phyloP scores from a whole-genome alignment of 2,329 filamentous ascomycete genomes.

The Epichloe baconii region DNA sequence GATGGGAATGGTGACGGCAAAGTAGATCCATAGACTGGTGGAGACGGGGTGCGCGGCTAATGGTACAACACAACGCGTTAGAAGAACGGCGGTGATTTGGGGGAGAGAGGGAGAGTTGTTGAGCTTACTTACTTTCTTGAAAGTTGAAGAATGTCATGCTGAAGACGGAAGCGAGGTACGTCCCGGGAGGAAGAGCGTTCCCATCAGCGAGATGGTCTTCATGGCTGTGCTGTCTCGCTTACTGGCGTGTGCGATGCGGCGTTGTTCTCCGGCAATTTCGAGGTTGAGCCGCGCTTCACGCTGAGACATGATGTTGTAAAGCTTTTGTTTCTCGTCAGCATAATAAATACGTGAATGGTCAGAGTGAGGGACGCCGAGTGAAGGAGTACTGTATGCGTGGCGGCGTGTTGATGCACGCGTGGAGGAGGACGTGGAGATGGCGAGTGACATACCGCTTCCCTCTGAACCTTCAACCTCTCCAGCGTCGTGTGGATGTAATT shows the following conservation, averaged over 20 bases:
- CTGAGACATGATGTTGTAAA: conserved; percentile 55
- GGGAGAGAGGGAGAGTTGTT: neutral
- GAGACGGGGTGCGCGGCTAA: conserved; percentile 30
- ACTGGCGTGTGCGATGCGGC: conserved; percentile 44
- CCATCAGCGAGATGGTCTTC: conserved; percentile 52
- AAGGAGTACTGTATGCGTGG: neutral
- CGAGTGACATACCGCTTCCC: conserved; percentile 37
- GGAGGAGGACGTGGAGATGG: neutral
- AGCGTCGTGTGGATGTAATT: conserved; percentile 51
- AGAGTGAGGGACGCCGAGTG: neutral
- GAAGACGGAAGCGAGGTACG: conserved; percentile 49
- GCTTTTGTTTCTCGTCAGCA: conserved; percentile 20
- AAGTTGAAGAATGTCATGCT: conserved; percentile 58
- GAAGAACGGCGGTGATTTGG: neutral
- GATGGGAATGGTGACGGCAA: conserved; percentile 45
- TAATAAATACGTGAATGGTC: neutral
- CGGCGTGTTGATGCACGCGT: too few relatives aligned
- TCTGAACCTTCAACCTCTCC: conserved; percentile 46
- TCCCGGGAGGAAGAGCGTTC: conserved; percentile 49
- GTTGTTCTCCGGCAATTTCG: conserved; percentile 47
- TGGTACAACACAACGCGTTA: neutral
- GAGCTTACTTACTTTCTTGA: conserved; percentile 25
- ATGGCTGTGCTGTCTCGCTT: conserved; percentile 51
- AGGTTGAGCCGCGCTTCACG: conserved; percentile 51
- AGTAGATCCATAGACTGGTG: conserved; percentile 48